Evolutionary conservation across 345 rosid species (phyloP), one percentile per base, ranked within the genome.

Genomic region (Eucalyptus erythrocorys): DNA sequence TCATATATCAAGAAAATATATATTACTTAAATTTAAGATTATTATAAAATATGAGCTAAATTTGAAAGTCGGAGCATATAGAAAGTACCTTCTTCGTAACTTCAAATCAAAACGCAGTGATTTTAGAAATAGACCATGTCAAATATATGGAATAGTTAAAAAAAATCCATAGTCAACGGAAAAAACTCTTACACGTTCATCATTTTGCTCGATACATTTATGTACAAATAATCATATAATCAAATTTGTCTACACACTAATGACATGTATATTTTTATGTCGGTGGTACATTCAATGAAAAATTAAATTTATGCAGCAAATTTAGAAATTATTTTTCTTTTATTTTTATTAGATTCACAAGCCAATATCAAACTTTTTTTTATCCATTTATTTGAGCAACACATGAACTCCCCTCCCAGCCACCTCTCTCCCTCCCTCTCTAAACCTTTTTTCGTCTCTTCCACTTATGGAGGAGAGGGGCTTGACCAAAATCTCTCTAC

Each of bases 161-260:
- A 57, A 22, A 57, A 57, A 51, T 57, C 2, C 64, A 57, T 57
- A 57, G 2, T 26, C 0, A 1, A 57, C 1, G 0, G 0, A 14
- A 11, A 2, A 26, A 57, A 0, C n/a, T 57, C 13, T 5, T 57
- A 57, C 15, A 10, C 4, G 3, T 26, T 57, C 14, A 57, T 57
- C n/a, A 57, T 26, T 57, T 57, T 57, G 6, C 64, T 10, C 14
- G 2, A 26, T 26, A 1, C 1, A 1, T 26, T 2, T 0, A 57
- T 11, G n/a, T 26, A 57, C 0, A 26, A 0, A 57, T 4, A 0
- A 57, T 57, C n/a, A 26, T 26, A 26, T 57, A 26, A 26, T 57
- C n/a, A 27, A 57, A 0, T 57, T 26, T 14, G 0, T 26, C n/a
- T 12, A 11, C 3, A 57, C 30, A 27, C 5, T 2, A 0, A 57